Conservation (phyloP, 2,329 filamentous ascomycete species). For the Blumeria graminis region DNA sequence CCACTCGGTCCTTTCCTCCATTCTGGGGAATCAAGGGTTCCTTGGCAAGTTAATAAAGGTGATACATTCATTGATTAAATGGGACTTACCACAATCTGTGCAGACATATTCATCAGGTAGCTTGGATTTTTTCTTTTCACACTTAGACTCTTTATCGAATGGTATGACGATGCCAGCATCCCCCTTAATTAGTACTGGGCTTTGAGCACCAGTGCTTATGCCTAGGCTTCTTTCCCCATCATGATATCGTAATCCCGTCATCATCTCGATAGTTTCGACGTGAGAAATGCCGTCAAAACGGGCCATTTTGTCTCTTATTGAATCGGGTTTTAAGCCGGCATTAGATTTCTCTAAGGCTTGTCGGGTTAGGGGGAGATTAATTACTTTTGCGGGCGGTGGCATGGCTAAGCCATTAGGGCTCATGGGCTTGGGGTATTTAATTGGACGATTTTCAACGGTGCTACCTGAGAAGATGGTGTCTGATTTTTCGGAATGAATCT, state of each 20-base stretch:
- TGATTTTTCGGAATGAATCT: constrained; percentile 20
- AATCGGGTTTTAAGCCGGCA: constrained; percentile 42
- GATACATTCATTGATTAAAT: background rate
- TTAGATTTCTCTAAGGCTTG: constrained; percentile 57
- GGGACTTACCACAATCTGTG: constrained; percentile 56
- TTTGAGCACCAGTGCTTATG: constrained; percentile 66
- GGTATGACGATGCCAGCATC: constrained; percentile 73
- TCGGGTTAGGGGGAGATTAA: constrained; percentile 47
- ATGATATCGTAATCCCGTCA: constrained; percentile 68
- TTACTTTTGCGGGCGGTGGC: constrained; percentile 41
- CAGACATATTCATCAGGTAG: constrained; percentile 75
- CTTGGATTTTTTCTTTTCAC: constrained; percentile 63
- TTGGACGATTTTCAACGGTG: constrained; percentile 9
- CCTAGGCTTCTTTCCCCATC: constrained; percentile 75
- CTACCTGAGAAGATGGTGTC: constrained; percentile 12
- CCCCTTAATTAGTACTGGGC: constrained; percentile 58
- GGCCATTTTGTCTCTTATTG: constrained; percentile 64
- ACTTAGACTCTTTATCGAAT: constrained; percentile 47
- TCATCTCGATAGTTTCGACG: constrained; percentile 74
- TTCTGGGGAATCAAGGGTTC: constrained; percentile 75
- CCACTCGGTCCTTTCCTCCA: constrained; percentile 88
- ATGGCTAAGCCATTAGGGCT: constrained; percentile 26
- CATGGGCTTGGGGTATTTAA: constrained; percentile 12
- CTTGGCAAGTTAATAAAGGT: constrained; percentile 15
- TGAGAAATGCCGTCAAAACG: constrained; percentile 54